These are phyloP conservation scores for Penicillium angulare DNA, from an alignment of 495 filamentous ascomycete genomes.

Conservation along the genomic window DNA sequence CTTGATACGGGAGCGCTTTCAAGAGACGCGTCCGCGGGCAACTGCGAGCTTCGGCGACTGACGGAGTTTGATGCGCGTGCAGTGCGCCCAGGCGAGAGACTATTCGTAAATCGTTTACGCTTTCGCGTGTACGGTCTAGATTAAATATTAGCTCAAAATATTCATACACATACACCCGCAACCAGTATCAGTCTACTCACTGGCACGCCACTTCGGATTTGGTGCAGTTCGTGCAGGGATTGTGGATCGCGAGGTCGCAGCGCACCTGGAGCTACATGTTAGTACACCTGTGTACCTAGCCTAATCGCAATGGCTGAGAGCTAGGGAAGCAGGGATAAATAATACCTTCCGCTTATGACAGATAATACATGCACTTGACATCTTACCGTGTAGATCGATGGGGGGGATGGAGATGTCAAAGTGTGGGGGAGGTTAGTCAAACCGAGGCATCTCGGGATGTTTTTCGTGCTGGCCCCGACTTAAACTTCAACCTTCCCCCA, in stretches of 20 bases:
- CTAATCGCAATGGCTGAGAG: too few relatives aligned
- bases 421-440: slow-evolving; percentile 9
- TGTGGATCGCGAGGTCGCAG: slow-evolving; percentile 28
- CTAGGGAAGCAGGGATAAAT: neutral
- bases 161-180: neutral
- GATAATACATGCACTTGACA: slow-evolving; percentile 30
- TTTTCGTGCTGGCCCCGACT: neutral
- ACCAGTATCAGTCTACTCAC: slow-evolving; percentile 15
- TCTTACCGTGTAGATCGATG: slow-evolving; percentile 9
- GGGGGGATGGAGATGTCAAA: slow-evolving; percentile 14
- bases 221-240: slow-evolving; percentile 30
- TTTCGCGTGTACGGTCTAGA: slow-evolving; percentile 28
- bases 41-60: slow-evolving; percentile 22
- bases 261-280: slow-evolving; percentile 20
- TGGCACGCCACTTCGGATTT: slow-evolving; percentile 28
- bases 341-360: slow-evolving; percentile 33
- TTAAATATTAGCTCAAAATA: neutral
- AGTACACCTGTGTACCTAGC: neutral
- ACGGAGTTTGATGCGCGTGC: slow-evolving; percentile 11
- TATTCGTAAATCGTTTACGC: slow-evolving; percentile 31
- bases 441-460: slow-evolving; percentile 7
- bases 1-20: slow-evolving; percentile 4
- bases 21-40: slow-evolving; percentile 15
- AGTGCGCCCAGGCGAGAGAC: slow-evolving; percentile 22
- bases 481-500: neutral